phyloP scores from a whole-genome alignment of 805 yeast genomes.

The Wickerhamiella cacticola region DNA sequence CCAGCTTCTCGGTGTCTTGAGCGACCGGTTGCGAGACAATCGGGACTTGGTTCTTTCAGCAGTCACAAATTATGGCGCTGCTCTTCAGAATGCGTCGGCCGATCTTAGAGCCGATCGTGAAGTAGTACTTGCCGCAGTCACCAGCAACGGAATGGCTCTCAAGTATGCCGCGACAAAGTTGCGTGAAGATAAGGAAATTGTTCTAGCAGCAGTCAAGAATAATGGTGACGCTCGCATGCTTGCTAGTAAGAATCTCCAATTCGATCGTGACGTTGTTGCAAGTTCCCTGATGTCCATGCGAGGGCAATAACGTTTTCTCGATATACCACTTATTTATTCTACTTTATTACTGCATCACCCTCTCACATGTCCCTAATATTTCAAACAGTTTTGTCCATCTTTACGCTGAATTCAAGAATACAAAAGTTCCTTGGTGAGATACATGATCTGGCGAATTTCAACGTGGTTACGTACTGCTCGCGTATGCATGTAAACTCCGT shows the following conservation, averaged over 20 bases:
- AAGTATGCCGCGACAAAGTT: slow-evolving; percentile 1
- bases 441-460: no score
- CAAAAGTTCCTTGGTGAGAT: no score
- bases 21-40: background rate
- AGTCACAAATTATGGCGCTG: background rate
- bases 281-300: slow-evolving; percentile 5
- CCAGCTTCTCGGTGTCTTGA: slow-evolving; percentile 1
- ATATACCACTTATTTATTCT: no score
- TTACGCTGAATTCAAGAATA: no score
- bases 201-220: slow-evolving; percentile 5
- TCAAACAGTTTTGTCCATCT: no score
- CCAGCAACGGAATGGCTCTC: slow-evolving; percentile 4
- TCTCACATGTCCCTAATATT: no score
- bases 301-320: no score
- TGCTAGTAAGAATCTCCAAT: background rate
- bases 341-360: no score
- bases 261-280: slow-evolving; percentile 1
- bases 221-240: background rate
- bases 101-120: background rate
- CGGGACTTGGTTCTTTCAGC: background rate
- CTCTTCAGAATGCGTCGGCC: slow-evolving; percentile 5
- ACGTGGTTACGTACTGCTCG: background rate
- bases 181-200: slow-evolving; percentile 4
- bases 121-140: slow-evolving; percentile 4
- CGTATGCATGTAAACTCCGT: no score